Conservation (phyloP, 139 green algal species). For the Yamagishiella unicocca region DNA sequence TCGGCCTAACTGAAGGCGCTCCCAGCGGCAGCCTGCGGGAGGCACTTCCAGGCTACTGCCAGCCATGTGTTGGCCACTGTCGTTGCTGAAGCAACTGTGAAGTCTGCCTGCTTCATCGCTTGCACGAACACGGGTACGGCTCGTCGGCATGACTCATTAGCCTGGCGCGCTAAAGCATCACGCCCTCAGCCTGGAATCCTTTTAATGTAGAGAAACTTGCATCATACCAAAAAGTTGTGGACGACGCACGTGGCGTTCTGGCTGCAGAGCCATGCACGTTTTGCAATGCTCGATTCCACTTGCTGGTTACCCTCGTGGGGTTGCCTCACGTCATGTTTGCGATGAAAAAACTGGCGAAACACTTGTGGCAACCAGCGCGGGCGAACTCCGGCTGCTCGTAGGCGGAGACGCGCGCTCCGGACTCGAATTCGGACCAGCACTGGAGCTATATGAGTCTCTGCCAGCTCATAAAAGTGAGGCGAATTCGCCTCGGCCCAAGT, state of each 20-base stretch:
- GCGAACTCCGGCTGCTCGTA: not conserved
- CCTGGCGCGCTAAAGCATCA: no score
- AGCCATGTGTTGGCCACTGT: no score
- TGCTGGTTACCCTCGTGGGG: not conserved
- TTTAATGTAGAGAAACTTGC: not conserved
- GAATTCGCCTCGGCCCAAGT: not conserved
- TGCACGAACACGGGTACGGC: not conserved
- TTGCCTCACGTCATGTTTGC: not conserved
- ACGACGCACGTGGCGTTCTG: not conserved
- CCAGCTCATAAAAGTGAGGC: not conserved
- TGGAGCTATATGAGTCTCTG: not conserved
- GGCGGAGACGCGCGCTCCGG: not conserved
- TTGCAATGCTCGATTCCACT: not conserved
- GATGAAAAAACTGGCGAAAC: not conserved
- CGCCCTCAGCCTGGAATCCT: no score
- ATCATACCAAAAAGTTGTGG: not conserved
- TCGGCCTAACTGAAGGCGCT: no score
- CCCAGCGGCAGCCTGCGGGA: no score
- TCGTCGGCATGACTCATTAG: not conserved
- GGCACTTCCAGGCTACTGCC: no score
- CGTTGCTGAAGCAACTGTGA: no score
- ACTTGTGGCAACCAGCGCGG: not conserved
- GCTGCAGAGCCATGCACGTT: not conserved
- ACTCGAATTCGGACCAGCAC: not conserved
- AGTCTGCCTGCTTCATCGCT: not conserved